Percentiles rank a stretch among this genome's conserved stretches.
These are phyloP conservation scores for Termitomyces sp. DNA, from an alignment of 768 basidiomycete species.

Conservation along the genomic window DNA sequence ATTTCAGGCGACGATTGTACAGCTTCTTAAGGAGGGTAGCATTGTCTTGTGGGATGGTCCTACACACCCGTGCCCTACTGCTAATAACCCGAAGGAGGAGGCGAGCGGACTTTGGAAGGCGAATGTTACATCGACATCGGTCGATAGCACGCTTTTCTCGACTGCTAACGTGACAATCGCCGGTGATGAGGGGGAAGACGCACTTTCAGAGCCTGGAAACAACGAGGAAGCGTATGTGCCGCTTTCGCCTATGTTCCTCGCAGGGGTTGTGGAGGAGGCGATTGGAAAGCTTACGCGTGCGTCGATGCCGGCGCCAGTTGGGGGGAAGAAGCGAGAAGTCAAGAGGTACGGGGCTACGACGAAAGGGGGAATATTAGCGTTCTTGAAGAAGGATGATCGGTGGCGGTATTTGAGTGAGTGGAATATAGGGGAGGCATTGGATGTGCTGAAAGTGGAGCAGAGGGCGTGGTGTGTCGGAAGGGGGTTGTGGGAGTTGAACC, in stretches of 20 bases:
- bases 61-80: slow-evolving; percentile 29
- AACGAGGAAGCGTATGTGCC: slow-evolving; percentile 69
- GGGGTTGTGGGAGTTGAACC: slow-evolving; percentile 38
- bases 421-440: slow-evolving; percentile 60
- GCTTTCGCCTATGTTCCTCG: slow-evolving; percentile 50
- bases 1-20: slow-evolving; percentile 61
- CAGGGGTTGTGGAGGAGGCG: slow-evolving; percentile 40
- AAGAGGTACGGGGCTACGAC: slow-evolving; percentile 22
- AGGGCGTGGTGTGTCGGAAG: slow-evolving; percentile 33
- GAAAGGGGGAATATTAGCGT: slow-evolving; percentile 42
- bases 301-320: neutral
- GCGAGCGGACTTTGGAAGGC: slow-evolving; percentile 49
- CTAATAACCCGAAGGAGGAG: slow-evolving; percentile 11
- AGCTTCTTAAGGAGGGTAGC: slow-evolving; percentile 68
- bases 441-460: slow-evolving; percentile 37
- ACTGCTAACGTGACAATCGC: slow-evolving; percentile 11
- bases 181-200: slow-evolving; percentile 35
- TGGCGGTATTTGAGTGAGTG: slow-evolving; percentile 67
- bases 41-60: slow-evolving; percentile 74
- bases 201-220: slow-evolving; percentile 56
- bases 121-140: slow-evolving; percentile 23
- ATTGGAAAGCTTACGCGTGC: slow-evolving; percentile 34
- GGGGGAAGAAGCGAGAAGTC: slow-evolving; percentile 12
- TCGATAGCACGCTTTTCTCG: slow-evolving; percentile 29
- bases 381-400: slow-evolving; percentile 53